A percentile compares a stretch with the other conserved stretches of the same genome.
Evolutionary conservation across 1,284 basidiomycete genomes (phyloP).

Genomic region (Prillingera fragicola): DNA sequence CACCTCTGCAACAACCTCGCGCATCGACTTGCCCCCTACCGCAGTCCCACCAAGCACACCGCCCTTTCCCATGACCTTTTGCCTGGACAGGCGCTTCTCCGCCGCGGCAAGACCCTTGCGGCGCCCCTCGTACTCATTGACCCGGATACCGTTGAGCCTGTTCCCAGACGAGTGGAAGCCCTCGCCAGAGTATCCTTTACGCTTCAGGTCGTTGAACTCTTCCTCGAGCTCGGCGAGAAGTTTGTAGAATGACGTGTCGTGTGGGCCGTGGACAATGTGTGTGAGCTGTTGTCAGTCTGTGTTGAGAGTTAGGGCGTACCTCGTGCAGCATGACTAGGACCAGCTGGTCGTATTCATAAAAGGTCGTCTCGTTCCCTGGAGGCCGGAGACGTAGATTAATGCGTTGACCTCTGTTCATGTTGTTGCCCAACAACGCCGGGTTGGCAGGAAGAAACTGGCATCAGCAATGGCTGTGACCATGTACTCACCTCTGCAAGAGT

Average conservation of each 20-base stretch:
- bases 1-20: conserved; percentile 71
- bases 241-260: conserved; percentile 73
- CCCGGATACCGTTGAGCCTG: conserved; percentile 60
- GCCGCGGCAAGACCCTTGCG: conserved; percentile 67
- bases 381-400: conserved; percentile 74
- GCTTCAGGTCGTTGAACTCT: conserved; percentile 69
- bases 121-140: conserved; percentile 61
- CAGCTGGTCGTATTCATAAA: conserved; percentile 68
- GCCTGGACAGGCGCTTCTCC: conserved; percentile 58
- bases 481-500: conserved; percentile 59
- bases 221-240: conserved; percentile 69
- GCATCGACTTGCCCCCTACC: conserved; percentile 53
- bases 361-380: conserved; percentile 61
- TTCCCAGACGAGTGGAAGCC: conserved; percentile 72
- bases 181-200: conserved; percentile 69
- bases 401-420: conserved; percentile 69
- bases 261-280: conserved; percentile 79
- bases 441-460: conserved; percentile 67
- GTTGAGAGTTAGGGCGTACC: conserved; percentile 47
- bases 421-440: conserved; percentile 59
- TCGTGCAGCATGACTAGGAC: conserved; percentile 80
- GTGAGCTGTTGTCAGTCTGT: conserved; percentile 57
- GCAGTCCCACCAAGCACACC: conserved; percentile 47
- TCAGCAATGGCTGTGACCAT: neutral
- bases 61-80: conserved; percentile 54